A percentile compares a stretch with the other conserved stretches of the same genome.
Conservation (phyloP, 345 rosid species). For the Odontarrhena argentea region DNA sequence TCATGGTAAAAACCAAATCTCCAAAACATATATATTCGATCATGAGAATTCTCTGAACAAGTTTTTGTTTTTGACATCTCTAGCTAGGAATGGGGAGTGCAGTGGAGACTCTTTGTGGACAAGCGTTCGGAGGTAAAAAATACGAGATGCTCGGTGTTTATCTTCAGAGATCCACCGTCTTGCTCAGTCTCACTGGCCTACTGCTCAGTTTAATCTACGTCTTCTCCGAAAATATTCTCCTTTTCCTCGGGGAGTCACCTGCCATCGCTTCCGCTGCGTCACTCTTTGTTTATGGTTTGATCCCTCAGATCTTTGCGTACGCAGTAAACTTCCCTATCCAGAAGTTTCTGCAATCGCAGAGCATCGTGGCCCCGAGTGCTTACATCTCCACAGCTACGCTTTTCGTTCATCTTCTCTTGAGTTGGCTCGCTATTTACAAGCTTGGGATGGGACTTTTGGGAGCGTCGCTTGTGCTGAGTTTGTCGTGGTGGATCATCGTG, state of each 20-base stretch:
- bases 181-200: slow-evolving; percentile 53
- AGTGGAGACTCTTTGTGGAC: slow-evolving; percentile 75
- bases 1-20: slow-evolving; percentile 21
- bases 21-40: too few species aligned
- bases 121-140: slow-evolving; percentile 61
- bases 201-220: slow-evolving; percentile 49
- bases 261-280: slow-evolving; percentile 61
- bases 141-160: slow-evolving; percentile 62
- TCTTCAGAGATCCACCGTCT: slow-evolving; percentile 61
- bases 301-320: slow-evolving; percentile 65
- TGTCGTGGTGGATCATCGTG: slow-evolving; percentile 64
- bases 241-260: slow-evolving; percentile 55
- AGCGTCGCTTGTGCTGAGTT: slow-evolving; percentile 54
- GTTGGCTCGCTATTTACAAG: slow-evolving; percentile 51
- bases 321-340: slow-evolving; percentile 67
- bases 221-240: slow-evolving; percentile 50
- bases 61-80: not conserved
- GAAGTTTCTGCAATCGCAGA: slow-evolving; percentile 59
- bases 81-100: slow-evolving; percentile 73
- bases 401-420: slow-evolving; percentile 44
- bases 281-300: slow-evolving; percentile 56
- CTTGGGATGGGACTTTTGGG: slow-evolving; percentile 53
- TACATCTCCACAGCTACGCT: slow-evolving; percentile 52
- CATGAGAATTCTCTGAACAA: too few species aligned
- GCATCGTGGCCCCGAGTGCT: slow-evolving; percentile 64